Base-by-base conservation (phyloP, 192 early-diverging fungal species). In the Kickxella alabastrina region DNA sequence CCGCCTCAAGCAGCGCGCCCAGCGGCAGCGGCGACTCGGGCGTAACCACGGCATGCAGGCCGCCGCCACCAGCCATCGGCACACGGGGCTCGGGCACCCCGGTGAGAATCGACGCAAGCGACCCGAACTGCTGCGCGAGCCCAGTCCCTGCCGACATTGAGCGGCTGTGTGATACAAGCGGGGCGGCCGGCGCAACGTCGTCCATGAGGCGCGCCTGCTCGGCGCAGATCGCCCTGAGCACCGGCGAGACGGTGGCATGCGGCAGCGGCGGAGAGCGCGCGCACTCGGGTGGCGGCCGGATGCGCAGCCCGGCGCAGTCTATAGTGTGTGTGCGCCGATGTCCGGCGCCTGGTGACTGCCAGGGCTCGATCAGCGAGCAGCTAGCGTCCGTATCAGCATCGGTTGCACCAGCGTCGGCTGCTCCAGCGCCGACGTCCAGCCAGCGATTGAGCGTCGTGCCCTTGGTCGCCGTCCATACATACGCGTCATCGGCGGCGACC, bases 381-480 rank as follows among this genome's bases (percentile, higher is more conserved):
- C 21, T 26, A 7, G 31, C n/a, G 23, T 29, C 44, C 6, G 44
- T 29, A 4, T 27, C 44, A 15, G 2, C 7, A 15, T 46, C 12
- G 12, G 6, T 12, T 8, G 6, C 31, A 12, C 31, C 31, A 32
- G 6, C 12, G 12, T 32, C 18, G 10, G 46, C 2, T 19, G 19
- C 35, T 22, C 9, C 32, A 0, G 14, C 47, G 36, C 38, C 56
- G 48, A 75, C 68, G 18, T 72, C 58, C 24, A 46, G 54, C 92
- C 92, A 98, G 64, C 92, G 84, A 37, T 92, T 89, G 45, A 98
- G 79, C 32, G 68, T 82, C 4, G 92, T 88, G 12, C 80, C 82
- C 37, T 81, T 82, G 6, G 95, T 96, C 0, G 93, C 93, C 1
- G 93, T 93, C 92, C 92, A 96, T 10, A 96, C 77, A 54, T 84